A percentile compares a stretch with the other conserved stretches of the same genome.
Conservation (phyloP, 2,329 filamentous ascomycete species). For the Fusarium papillatum region DNA sequence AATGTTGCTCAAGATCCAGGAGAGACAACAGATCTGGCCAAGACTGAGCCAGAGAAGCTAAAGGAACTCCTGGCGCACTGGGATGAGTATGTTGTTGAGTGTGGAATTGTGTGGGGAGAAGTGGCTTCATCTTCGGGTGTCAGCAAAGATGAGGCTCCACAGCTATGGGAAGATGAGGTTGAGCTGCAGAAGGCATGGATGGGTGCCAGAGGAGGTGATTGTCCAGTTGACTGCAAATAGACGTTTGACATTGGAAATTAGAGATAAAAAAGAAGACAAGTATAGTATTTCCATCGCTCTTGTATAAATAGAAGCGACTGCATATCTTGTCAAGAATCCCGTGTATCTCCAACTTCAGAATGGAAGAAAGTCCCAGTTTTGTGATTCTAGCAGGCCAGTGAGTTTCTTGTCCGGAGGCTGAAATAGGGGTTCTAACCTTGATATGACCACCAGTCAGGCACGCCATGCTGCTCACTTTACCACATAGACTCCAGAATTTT, state of each 20-base stretch:
- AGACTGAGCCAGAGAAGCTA: constrained; percentile 25
- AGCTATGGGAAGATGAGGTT: background rate
- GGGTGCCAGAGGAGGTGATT: background rate
- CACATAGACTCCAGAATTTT: background rate
- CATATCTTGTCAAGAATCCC: too few species aligned
- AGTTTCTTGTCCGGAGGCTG: background rate
- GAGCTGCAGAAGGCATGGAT: background rate
- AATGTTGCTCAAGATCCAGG: background rate
- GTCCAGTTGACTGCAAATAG: background rate
- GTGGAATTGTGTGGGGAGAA: constrained; percentile 21
- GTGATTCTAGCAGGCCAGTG: background rate
- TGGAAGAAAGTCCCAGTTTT: background rate
- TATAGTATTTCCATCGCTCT: too few species aligned
- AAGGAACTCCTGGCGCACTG: constrained; percentile 44
- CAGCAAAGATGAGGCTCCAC: constrained; percentile 6
- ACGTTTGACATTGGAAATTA: too few species aligned
- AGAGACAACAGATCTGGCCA: background rate
- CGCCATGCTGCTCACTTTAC: background rate
- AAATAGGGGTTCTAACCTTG: background rate
- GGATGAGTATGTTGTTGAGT: constrained; percentile 50
- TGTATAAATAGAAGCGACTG: too few species aligned
- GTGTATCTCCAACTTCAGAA: background rate
- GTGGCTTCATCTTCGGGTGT: background rate
- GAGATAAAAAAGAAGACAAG: background rate
- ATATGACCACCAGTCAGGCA: background rate